phyloP scores from a whole-genome alignment of 1,284 basidiomycete genomes.

The Tetrapyrgos nigripes region DNA sequence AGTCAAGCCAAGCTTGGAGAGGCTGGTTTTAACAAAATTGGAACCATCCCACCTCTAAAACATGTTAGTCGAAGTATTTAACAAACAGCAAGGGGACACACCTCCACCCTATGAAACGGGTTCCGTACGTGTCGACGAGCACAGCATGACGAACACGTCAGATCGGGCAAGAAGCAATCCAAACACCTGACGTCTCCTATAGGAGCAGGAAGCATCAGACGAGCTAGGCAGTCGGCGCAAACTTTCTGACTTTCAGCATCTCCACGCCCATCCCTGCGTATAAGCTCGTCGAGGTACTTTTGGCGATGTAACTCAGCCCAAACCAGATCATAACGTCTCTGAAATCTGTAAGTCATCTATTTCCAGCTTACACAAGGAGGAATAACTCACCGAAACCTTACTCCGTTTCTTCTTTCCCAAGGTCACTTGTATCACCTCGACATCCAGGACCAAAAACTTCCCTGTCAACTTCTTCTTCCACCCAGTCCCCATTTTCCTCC shows the following conservation, averaged over 20 bases:
- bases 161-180: not conserved
- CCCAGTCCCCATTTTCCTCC: not conserved
- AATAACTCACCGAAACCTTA: not conserved
- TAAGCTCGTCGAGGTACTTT: not conserved
- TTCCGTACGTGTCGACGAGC: not conserved
- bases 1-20: not conserved
- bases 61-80: not conserved
- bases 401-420: not conserved
- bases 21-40: not conserved
- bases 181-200: not conserved
- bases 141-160: not conserved
- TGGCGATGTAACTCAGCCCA: not conserved
- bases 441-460: not conserved
- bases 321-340: not conserved
- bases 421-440: not conserved
- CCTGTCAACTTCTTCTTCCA: not conserved
- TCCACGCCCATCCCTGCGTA: not conserved
- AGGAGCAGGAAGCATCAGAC: not conserved
- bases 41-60: not conserved
- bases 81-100: not conserved
- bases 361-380: no score
- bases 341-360: no score
- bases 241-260: not conserved
- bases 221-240: not conserved
- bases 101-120: not conserved